Percentiles rank a stretch among this genome's conserved stretches.
Conservation (phyloP, 805 yeast genomes). For the Yarrowia phangngaensis region DNA sequence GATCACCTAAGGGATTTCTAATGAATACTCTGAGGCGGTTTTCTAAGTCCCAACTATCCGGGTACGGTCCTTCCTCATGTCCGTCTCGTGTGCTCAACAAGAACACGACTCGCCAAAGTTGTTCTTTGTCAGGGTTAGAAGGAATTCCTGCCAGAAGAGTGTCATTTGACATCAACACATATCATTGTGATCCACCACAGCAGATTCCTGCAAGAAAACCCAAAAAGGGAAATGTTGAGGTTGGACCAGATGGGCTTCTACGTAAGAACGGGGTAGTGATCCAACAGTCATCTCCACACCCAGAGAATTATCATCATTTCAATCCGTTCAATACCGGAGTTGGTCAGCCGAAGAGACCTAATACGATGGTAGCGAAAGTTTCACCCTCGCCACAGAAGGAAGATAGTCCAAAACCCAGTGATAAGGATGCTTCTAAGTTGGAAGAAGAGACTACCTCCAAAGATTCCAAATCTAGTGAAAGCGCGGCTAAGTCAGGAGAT, state of each 20-base stretch:
- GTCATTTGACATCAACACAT: slow-evolving; percentile 69
- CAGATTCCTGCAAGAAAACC: slow-evolving; percentile 88
- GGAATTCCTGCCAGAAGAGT: slow-evolving; percentile 54
- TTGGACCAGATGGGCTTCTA: slow-evolving; percentile 35
- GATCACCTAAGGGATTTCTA: slow-evolving; percentile 12
- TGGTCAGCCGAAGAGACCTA: background rate
- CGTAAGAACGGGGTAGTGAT: slow-evolving; percentile 14
- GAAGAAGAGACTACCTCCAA: no score
- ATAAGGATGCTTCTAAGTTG: no score
- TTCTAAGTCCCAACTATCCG: slow-evolving; percentile 2
- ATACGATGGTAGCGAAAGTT: no score
- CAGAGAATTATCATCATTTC: slow-evolving; percentile 1
- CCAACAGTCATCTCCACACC: background rate
- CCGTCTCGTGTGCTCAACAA: slow-evolving; percentile 9
- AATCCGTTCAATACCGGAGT: slow-evolving; percentile 24
- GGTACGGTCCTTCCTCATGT: background rate
- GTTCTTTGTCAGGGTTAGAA: slow-evolving; percentile 20
- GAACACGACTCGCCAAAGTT: slow-evolving; percentile 1
- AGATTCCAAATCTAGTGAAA: no score
- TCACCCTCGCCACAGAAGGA: no score
- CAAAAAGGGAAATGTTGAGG: slow-evolving; percentile 65
- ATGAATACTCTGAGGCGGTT: slow-evolving; percentile 17
- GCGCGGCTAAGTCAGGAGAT: no score
- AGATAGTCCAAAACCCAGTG: no score
- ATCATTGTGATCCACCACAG: slow-evolving; percentile 82